Conservation (phyloP, 164 flowering plant species). For the Macadamia tetraphylla region DNA sequence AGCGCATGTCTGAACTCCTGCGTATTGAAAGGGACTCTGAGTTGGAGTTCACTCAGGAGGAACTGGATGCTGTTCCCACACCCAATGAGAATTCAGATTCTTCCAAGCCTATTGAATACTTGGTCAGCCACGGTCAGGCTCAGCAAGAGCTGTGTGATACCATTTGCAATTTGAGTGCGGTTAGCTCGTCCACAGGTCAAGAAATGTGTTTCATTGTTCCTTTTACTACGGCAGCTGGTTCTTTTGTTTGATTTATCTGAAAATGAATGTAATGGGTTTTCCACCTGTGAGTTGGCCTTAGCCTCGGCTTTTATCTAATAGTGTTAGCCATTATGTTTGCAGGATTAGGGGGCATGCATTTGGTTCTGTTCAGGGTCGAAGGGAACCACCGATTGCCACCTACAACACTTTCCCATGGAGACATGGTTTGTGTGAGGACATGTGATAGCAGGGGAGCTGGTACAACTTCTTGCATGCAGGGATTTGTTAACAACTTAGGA, state of each 20-base stretch:
- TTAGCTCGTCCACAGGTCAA: constrained; percentile 77
- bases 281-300: neutral
- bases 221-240: neutral
- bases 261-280: neutral
- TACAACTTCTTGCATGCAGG: constrained; percentile 83
- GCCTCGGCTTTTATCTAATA: neutral
- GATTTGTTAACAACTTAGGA: constrained; percentile 78
- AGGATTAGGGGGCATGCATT: constrained; percentile 96
- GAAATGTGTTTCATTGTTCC: too few relatives aligned
- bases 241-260: neutral
- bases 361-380: constrained; percentile 75
- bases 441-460: constrained; percentile 87
- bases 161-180: constrained; percentile 72
- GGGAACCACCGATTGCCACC: constrained; percentile 86
- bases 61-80: constrained; percentile 70
- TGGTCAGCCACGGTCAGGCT: constrained; percentile 87
- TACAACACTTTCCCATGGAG: constrained; percentile 88
- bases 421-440: constrained; percentile 87
- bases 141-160: constrained; percentile 96
- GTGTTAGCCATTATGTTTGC: constrained; percentile 13
- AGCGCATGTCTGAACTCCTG: constrained; percentile 67
- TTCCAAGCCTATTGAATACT: constrained; percentile 70
- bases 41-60: constrained; percentile 87
- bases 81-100: constrained; percentile 51
- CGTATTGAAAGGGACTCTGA: constrained; percentile 88